Evolutionary conservation across 345 rosid genomes (phyloP).

Genomic region (Punica granatum): DNA sequence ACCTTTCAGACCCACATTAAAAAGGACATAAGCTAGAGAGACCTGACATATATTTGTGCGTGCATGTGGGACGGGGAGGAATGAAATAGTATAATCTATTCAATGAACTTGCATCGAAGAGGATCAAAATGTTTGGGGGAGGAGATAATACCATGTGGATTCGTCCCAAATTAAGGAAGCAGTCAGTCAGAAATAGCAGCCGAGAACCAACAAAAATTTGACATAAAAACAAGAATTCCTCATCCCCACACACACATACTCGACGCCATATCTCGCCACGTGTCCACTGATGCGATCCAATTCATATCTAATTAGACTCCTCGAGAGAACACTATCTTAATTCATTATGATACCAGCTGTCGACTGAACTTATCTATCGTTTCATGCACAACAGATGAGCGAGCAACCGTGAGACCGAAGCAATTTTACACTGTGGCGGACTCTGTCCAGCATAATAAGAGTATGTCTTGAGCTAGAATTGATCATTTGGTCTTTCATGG

Average conservation of each 20-base stretch:
- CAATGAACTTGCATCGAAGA: not conserved
- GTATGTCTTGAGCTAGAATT: not conserved
- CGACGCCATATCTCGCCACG: not conserved
- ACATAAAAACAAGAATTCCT: not conserved
- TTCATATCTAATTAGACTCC: not conserved
- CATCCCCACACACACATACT: not conserved
- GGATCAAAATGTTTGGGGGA: slow-evolving; percentile 3
- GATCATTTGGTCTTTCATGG: not conserved
- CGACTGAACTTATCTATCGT: too few species aligned
- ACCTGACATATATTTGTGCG: not conserved
- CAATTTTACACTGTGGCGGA: too few species aligned
- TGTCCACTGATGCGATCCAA: not conserved
- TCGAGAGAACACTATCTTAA: too few species aligned
- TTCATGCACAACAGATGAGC: not conserved
- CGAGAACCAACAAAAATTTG: not conserved
- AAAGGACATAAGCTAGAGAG: not conserved
- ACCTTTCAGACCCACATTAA: not conserved
- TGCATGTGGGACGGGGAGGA: not conserved
- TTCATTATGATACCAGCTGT: too few species aligned
- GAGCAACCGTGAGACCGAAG: not conserved
- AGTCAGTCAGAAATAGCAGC: slow-evolving; percentile 24
- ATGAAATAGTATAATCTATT: not conserved
- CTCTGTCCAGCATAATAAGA: too few species aligned
- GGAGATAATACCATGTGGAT: slow-evolving; percentile 4
- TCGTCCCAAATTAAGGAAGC: slow-evolving; percentile 13